Conservation (phyloP, 768 basidiomycete species). For the Imleria badia region DNA sequence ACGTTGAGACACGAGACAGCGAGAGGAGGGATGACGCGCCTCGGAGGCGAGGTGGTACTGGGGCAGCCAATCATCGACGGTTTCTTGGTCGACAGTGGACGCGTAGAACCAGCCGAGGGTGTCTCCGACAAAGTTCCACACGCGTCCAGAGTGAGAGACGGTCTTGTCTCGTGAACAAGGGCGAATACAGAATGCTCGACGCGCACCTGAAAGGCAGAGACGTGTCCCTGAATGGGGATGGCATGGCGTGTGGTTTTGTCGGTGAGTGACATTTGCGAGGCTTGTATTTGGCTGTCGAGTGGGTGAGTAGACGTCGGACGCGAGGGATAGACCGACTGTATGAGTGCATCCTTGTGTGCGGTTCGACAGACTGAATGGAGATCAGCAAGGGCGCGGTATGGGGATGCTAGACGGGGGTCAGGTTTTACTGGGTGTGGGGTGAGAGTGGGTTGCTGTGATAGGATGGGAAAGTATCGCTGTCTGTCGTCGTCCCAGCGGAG, state of each 20-base stretch:
- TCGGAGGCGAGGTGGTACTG: constrained; percentile 40
- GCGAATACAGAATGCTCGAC: neutral
- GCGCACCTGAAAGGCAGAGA: constrained; percentile 51
- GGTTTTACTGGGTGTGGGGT: too few relatives aligned
- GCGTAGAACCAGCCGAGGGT: constrained; percentile 52
- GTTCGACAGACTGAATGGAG: constrained; percentile 20
- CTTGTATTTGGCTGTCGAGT: constrained; percentile 38
- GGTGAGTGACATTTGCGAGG: constrained; percentile 40
- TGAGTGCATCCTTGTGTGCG: constrained; percentile 20
- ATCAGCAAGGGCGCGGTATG: constrained; percentile 5
- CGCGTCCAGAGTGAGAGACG: constrained; percentile 30
- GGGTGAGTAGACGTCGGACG: neutral
- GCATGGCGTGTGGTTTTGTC: constrained; percentile 30
- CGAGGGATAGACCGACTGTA: constrained; percentile 23
- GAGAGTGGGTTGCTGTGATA: too few relatives aligned
- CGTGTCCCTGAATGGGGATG: constrained; percentile 30
- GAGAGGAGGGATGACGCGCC: constrained; percentile 4
- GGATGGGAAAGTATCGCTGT: constrained; percentile 57
- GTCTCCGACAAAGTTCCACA: constrained; percentile 50
- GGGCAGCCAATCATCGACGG: constrained; percentile 37
- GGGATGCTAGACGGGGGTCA: too few relatives aligned
- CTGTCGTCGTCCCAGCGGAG: constrained; percentile 52
- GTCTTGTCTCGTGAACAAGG: constrained; percentile 28
- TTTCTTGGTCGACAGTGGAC: constrained; percentile 15
- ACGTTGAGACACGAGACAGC: constrained; percentile 1